These are phyloP conservation scores for Allium sativum DNA, from an alignment of 106 monocot genomes.

Conservation along the genomic window DNA sequence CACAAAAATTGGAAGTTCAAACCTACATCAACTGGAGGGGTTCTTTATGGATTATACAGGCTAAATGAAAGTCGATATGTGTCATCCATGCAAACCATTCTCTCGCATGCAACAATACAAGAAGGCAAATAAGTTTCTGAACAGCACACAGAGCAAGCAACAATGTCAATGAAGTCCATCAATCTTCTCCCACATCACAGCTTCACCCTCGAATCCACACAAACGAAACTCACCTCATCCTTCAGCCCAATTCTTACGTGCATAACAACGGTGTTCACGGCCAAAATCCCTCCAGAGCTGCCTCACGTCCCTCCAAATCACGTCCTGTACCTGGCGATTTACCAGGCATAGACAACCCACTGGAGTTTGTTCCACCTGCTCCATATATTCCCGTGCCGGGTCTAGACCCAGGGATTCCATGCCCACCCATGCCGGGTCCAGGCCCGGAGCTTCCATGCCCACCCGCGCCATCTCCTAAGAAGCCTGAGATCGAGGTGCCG, in stretches of 20 bases:
- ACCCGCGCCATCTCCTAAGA: constrained; percentile 18
- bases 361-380: constrained; percentile 13
- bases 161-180: constrained; percentile 3
- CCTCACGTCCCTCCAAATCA: constrained; percentile 5
- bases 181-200: background rate
- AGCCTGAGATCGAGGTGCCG: constrained; percentile 19
- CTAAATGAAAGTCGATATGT: too few species aligned
- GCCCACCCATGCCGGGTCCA: too few species aligned
- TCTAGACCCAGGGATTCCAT: too few species aligned
- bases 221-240: background rate
- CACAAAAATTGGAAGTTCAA: too few species aligned
- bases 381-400: background rate
- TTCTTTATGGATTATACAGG: too few species aligned
- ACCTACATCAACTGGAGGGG: too few species aligned
- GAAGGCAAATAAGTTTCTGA: too few species aligned
- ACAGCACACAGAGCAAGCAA: background rate
- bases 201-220: background rate
- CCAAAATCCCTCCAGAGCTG: constrained; percentile 9
- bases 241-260: background rate
- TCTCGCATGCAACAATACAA: too few species aligned
- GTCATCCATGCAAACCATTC: too few species aligned
- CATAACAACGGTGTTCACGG: too few species aligned
- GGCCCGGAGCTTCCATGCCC: constrained; percentile 20
- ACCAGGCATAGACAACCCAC: constrained; percentile 11
- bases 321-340: background rate